Base-by-base conservation (phyloP, 1,284 basidiomycete genomes). In the Irpex lacteus region DNA sequence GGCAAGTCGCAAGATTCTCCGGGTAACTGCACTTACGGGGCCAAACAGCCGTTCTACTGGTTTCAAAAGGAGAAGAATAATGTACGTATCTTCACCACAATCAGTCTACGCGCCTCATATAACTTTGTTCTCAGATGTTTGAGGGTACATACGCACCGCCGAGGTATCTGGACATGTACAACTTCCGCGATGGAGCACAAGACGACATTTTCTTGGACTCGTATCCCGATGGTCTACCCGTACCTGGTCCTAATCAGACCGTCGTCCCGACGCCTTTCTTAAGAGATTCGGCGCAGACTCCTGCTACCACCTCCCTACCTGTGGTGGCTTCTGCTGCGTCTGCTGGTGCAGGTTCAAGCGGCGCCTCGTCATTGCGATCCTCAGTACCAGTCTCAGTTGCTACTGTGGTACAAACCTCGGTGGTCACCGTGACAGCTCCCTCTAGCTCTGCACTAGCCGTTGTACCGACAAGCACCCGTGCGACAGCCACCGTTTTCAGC, bases 31-130 rank as follows among this genome's bases (percentile, higher is more conserved):
- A 90, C 88, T 1, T 88, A 85, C 68, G 88, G 88, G 52, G 84
- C 87, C 11, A 89, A 89, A 70, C 82, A 84, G 65, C 86, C 87
- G 0, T 78, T 89, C 62, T 89, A 89, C 72, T 89, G 88, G 89
- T 82, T 82, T 73, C 85, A 90, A 71, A 71, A 73, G 1, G 73
- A 76, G 63, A 62, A 65, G 40, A 76, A 76, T 68, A 77, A 74
- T 65, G 76, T 77, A 60, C 34, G 74, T 47, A 60, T 21, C 47
- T 62, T 38, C 5, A 52, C 13, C 7, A 32, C 59, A 37, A 26
- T 40, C 36, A 47, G 4, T 18, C 8, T 26, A 15, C 8, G 9
- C 34, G 8, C 8, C 47, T 21, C 21, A 52, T 5, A 7, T 36
- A 44, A 19, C 4, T 13, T 21, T 18, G 34, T 58, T 53, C 34